Base-by-base conservation (phyloP, 2,329 filamentous ascomycete species). In the Colletotrichum sp. region DNA sequence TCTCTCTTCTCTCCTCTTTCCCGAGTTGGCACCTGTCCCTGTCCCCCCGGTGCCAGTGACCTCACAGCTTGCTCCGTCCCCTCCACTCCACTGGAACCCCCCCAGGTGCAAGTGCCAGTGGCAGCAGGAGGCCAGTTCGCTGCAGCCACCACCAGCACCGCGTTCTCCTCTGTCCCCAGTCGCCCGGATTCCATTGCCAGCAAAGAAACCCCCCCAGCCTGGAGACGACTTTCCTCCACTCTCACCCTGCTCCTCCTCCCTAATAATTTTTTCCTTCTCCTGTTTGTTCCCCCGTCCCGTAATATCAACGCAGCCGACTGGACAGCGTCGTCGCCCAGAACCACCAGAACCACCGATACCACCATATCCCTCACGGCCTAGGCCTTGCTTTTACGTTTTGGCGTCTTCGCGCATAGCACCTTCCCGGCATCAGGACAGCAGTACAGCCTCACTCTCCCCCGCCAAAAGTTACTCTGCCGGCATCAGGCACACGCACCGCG, bases 211-310 rank as follows among this genome's bases (percentile, higher is more conserved):
- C 16, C 55, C 73, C 73, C 64, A 32, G 64, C 70, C 70, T 48
- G 55, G 18, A 73, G 34, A 52, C 70, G 43, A 74, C 64, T 43
- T 24, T 74, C 74, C 74, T 76, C 74, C 73, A 75, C 73, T 72
- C 43, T 48, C 60, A 28, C 55, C 26, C 64, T 68, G 43, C 57
- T 75, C 65, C 64, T 73, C 58, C 32, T 75, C 65, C 64, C 74
- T 72, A 67, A 64, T 36, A 34, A 28, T 48, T 64, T 68, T 73
- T 64, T 63, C 30, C 63, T 67, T 68, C 34, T 24, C 43, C 74
- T 69, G 70, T 36, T 67, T n/a, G 57, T 64, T 61, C 18, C 58
- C 52, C 69, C 36, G 69, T 67, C 63, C 73, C 57, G 63, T 63
- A 61, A 43, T 55, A 57, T 65, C 74, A n/a, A 58, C 64, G 57